phyloP scores from a whole-genome alignment of 2,329 filamentous ascomycete genomes.

The Pseudodiploospora longispora region DNA sequence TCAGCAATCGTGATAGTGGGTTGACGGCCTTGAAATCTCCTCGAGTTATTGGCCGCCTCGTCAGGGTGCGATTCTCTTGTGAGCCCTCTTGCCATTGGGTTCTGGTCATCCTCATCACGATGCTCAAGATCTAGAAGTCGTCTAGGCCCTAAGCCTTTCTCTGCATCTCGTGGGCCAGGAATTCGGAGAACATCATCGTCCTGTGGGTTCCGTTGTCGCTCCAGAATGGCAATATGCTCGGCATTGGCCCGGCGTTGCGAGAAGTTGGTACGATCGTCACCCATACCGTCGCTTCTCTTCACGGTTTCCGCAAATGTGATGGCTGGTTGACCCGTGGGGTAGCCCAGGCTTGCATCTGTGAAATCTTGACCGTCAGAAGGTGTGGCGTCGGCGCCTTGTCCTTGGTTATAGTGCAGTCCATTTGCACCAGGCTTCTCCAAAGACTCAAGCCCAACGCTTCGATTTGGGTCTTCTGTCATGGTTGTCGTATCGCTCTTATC shows the following conservation, averaged over 20 bases:
- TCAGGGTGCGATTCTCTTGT: slow-evolving; percentile 20
- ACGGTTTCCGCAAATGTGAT: slow-evolving; percentile 66
- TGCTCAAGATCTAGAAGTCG: slow-evolving; percentile 36
- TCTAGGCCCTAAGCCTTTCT: slow-evolving; percentile 66
- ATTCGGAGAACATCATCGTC: slow-evolving; percentile 74
- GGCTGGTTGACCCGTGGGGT: slow-evolving; percentile 15
- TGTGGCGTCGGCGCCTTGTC: not conserved
- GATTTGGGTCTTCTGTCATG: slow-evolving; percentile 19
- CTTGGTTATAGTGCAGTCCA: not conserved
- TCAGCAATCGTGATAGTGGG: slow-evolving; percentile 62
- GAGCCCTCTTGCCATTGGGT: slow-evolving; percentile 14
- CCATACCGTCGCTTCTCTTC: slow-evolving; percentile 48
- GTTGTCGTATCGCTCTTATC: slow-evolving; percentile 32
- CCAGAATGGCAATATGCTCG: slow-evolving; percentile 80
- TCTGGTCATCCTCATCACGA: slow-evolving; percentile 26
- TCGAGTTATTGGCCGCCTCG: slow-evolving; percentile 13
- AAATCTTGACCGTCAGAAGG: not conserved
- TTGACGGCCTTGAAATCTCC: slow-evolving; percentile 28
- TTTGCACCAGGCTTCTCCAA: slow-evolving; percentile 5
- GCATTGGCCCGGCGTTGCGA: slow-evolving; percentile 52
- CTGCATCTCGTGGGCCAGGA: slow-evolving; percentile 83
- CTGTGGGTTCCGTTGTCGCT: slow-evolving; percentile 66
- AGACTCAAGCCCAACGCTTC: slow-evolving; percentile 7
- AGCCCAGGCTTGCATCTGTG: not conserved
- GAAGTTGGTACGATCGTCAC: slow-evolving; percentile 37